Conservation (phyloP, 768 basidiomycete species). For the Ramaria sp. region DNA sequence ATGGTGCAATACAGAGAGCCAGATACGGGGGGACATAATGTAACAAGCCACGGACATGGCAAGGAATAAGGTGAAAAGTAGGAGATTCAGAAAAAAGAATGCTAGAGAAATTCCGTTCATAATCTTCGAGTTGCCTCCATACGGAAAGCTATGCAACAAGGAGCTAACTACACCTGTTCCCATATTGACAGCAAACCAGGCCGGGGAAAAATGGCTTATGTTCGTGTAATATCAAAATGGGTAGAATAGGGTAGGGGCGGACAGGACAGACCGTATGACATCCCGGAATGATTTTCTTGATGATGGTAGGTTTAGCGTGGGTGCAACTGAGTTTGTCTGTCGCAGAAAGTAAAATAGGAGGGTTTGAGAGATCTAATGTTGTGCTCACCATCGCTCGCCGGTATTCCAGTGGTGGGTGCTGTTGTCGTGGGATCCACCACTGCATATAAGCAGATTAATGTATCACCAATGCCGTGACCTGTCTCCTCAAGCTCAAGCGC, state of each 20-base stretch:
- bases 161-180: slow-evolving; percentile 9
- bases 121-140: not conserved
- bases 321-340: no score
- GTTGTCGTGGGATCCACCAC: no score
- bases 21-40: not conserved
- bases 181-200: slow-evolving; percentile 13
- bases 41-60: not conserved
- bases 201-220: slow-evolving; percentile 9
- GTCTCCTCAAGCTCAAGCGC: no score
- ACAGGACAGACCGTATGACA: not conserved
- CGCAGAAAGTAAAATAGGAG: no score
- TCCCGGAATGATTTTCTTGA: not conserved
- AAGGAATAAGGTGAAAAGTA: slow-evolving; percentile 4
- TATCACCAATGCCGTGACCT: no score
- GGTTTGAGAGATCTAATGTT: no score
- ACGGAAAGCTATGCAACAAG: slow-evolving; percentile 8
- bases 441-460: no score
- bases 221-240: not conserved
- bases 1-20: not conserved
- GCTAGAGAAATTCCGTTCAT: slow-evolving; percentile 3
- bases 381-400: no score
- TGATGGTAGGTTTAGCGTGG: not conserved
- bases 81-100: slow-evolving; percentile 6
- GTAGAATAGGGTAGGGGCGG: not conserved
- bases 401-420: no score